phyloP scores from a whole-genome alignment of 2,329 filamentous ascomycete genomes.

The Aspergillus sp. region DNA sequence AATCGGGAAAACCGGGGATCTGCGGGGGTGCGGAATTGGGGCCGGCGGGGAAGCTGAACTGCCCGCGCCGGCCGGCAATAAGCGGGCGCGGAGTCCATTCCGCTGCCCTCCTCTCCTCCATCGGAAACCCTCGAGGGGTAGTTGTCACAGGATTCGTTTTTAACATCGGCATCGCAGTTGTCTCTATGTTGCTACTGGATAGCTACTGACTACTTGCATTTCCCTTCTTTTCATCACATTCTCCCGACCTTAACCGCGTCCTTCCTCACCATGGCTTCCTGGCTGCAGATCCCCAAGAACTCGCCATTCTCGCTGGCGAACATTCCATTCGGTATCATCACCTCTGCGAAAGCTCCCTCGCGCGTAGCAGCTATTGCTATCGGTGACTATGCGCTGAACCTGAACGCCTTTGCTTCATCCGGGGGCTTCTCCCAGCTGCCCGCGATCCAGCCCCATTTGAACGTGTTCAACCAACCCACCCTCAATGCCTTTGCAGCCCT shows the following conservation, averaged over 20 bases:
- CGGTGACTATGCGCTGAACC: conserved; percentile 70
- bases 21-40: conserved; percentile 2
- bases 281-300: conserved; percentile 60
- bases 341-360: conserved; percentile 57
- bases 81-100: neutral
- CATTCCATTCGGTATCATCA: conserved; percentile 82
- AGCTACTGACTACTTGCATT: neutral
- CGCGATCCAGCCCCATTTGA: conserved; percentile 57
- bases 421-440: conserved; percentile 63
- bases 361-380: conserved; percentile 71
- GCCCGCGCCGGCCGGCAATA: neutral
- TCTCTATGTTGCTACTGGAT: neutral
- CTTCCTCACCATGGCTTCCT: conserved; percentile 50
- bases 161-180: neutral
- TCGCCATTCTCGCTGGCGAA: conserved; percentile 77
- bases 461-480: conserved; percentile 65
- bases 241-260: conserved; percentile 3
- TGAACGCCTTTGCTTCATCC: conserved; percentile 61
- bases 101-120: neutral
- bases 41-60: neutral
- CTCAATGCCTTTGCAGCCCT: conserved; percentile 74
- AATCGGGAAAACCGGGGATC: neutral
- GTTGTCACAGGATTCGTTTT: neutral
- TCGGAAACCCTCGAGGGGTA: neutral
- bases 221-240: neutral